Conservation (phyloP, 495 filamentous ascomycete genomes). For the Staphylotrichum tortipilum region DNA sequence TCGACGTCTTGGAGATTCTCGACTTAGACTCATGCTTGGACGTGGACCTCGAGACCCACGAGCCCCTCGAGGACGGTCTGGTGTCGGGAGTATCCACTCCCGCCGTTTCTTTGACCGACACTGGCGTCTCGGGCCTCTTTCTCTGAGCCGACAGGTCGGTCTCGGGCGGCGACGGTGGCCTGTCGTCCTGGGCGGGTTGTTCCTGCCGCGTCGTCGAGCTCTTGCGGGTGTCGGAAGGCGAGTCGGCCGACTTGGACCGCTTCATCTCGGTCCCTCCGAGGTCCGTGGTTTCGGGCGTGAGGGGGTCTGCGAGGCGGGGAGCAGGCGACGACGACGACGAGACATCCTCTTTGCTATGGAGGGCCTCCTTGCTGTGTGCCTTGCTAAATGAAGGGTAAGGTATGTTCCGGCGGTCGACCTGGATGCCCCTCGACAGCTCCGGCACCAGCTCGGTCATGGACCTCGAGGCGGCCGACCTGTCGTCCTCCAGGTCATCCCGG, state of each 20-base stretch:
- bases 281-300: conserved; percentile 75
- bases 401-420: conserved; percentile 46
- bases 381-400: conserved; percentile 86
- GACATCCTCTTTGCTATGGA: conserved; percentile 53
- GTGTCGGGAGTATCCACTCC: conserved; percentile 20
- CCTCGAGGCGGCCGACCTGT: conserved; percentile 21
- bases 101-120: conserved; percentile 26
- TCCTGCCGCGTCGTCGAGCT: conserved; percentile 24
- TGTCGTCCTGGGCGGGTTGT: conserved; percentile 30
- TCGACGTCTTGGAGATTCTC: conserved; percentile 38
- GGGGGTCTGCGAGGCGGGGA: conserved; percentile 43
- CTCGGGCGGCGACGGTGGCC: conserved; percentile 48
- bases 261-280: conserved; percentile 46
- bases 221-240: conserved; percentile 15
- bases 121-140: conserved; percentile 29
- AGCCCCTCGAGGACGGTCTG: conserved; percentile 33
- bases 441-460: conserved; percentile 43
- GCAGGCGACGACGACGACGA: conserved; percentile 18
- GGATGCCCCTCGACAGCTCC: conserved; percentile 37
- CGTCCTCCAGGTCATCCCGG: conserved; percentile 17
- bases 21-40: conserved; percentile 42
- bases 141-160: conserved; percentile 44
- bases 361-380: conserved; percentile 75
- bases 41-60: conserved; percentile 33
- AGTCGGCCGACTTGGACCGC: conserved; percentile 33